Base-by-base conservation (phyloP, 768 basidiomycete genomes). In the Lanmaoa rubissima region DNA sequence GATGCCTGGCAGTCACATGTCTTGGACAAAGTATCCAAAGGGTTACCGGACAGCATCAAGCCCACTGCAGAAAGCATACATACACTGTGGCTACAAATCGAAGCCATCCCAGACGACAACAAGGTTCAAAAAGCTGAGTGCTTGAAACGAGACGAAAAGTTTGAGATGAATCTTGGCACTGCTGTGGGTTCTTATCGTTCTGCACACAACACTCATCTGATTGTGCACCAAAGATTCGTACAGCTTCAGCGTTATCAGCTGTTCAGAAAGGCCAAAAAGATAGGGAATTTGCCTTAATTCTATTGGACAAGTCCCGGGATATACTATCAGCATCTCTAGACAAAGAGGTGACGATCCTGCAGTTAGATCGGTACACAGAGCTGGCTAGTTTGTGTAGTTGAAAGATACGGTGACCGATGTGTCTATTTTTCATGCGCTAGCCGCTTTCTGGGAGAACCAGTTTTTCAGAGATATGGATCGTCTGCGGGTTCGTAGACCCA, bases 381-480 rank as follows among this genome's bases (percentile, higher is more conserved):
- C 48, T 57, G 58, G 43, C 62, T 26, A 31, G 35, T 52, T 38
- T 54, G 36, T 31, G 26, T 61, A 97, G 93, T 80, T 85, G 62
- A 89, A 86, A 62, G 75, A 85, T 28, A 88, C 88, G 1, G 87
- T 98, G 26, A 88, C 87, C 3, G 92, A 98, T 72, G 95, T 89
- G 9, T 82, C 85, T 5, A 85, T 98, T 49, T 94, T 89, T 59
- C 86, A 90, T 43, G 79, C 84, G 16, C 79, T 95, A 11, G 86
- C 96, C 1, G 82, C 89, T 9, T 85, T 86, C 69, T 98, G 94
- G 94, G 97, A 98, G 73, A 76, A 75, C 34, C 82, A 85, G 53
- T 99, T 94, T 76, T 94, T 96, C 77, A 76, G 84, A 32, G 94
- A 98, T 66, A 99, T 99, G 97, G 74, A 77, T 16, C 84, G 87